Evolutionary conservation across 768 basidiomycete genomes (phyloP).

Genomic region (Cyclocybe aegerita): DNA sequence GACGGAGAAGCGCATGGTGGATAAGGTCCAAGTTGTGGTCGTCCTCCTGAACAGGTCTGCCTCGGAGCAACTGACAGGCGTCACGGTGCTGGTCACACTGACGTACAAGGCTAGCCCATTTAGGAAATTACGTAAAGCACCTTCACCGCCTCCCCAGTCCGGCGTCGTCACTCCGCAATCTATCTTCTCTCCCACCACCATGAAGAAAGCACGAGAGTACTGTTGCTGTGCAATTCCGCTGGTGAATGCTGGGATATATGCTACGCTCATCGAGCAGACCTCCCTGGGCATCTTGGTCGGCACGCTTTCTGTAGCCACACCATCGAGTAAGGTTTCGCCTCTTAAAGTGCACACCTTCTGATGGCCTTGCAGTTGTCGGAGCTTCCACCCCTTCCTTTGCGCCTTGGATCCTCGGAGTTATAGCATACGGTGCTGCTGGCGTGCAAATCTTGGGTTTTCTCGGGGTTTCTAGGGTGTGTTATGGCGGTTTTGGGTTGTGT

Average conservation of each 20-base stretch:
- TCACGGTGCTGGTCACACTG: slow-evolving; percentile 7
- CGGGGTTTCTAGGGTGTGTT: slow-evolving; percentile 70
- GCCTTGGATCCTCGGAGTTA: slow-evolving; percentile 66
- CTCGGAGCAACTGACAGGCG: background rate
- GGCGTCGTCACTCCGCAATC: slow-evolving; percentile 10
- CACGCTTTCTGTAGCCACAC: slow-evolving; percentile 73
- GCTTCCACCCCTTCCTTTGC: slow-evolving; percentile 80
- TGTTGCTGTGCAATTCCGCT: slow-evolving; percentile 94
- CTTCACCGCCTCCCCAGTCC: slow-evolving; percentile 10
- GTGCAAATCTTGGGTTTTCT: slow-evolving; percentile 84
- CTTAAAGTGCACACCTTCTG: slow-evolving; percentile 2
- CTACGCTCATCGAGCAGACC: slow-evolving; percentile 76
- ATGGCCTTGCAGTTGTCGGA: slow-evolving; percentile 66
- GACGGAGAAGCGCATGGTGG: slow-evolving; percentile 13
- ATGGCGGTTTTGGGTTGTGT: background rate
- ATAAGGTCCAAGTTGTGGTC: background rate
- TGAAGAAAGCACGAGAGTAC: slow-evolving; percentile 74
- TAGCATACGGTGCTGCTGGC: slow-evolving; percentile 75
- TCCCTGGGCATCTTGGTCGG: slow-evolving; percentile 65
- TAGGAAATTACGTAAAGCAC: slow-evolving; percentile 17
- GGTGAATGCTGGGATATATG: slow-evolving; percentile 88
- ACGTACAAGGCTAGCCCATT: slow-evolving; percentile 1
- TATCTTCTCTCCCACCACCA: slow-evolving; percentile 26
- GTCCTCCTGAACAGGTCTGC: too few relatives aligned
- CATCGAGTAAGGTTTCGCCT: slow-evolving; percentile 57